phyloP scores from a whole-genome alignment of 169 alveolate genomes.

The Nephromyces sp. region DNA sequence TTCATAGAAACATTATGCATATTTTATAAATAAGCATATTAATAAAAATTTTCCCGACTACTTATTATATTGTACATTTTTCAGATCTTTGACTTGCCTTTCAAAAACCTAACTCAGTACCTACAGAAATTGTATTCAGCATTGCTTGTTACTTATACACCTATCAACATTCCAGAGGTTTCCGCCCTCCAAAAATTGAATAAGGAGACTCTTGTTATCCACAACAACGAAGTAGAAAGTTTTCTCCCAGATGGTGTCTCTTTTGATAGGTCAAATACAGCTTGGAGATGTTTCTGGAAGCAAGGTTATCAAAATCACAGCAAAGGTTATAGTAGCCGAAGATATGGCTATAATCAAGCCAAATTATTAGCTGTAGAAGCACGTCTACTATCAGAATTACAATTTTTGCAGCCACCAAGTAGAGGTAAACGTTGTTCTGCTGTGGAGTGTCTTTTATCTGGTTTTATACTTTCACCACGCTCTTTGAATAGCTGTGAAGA shows the following conservation, averaged over 20 bases:
- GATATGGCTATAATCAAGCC: neutral
- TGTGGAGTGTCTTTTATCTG: neutral
- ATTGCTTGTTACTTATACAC: neutral
- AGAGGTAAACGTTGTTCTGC: neutral
- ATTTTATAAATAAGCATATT: neutral
- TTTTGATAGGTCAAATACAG: neutral
- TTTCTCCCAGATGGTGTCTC: neutral
- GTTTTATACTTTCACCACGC: neutral
- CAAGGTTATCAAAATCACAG: neutral
- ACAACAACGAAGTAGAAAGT: neutral
- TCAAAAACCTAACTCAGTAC: neutral
- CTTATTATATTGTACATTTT: neutral
- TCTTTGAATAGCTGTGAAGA: neutral
- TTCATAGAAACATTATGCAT: neutral
- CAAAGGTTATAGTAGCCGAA: neutral
- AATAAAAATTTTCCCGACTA: neutral
- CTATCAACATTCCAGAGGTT: neutral
- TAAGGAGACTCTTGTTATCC: neutral
- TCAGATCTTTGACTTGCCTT: neutral
- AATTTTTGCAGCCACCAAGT: neutral
- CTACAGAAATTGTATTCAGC: neutral
- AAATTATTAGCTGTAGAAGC: neutral
- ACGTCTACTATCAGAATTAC: neutral
- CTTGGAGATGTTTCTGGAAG: neutral
- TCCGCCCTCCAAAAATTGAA: neutral